Evolutionary conservation across 345 rosid genomes (phyloP), one percentile per base, ranked within the genome.

Genomic region (Boechera stricta): DNA sequence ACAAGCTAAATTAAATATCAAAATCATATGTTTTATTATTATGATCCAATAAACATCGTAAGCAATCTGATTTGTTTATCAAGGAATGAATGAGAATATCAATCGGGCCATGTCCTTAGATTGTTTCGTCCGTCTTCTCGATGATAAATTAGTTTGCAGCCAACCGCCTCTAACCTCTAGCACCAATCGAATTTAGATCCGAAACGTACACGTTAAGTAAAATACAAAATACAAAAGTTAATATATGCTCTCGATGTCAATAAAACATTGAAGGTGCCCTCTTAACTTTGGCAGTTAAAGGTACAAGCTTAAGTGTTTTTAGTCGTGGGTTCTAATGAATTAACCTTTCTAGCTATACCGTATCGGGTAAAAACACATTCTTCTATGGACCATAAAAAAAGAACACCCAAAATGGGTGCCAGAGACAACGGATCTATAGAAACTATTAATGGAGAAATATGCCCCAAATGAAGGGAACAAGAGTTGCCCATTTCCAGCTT

Each of bases 401-500:
- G 18, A 3, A 6, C 53, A 64, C 29, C 38, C 36, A n/a, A 54
- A 65, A 35, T 56, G 67, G 16, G 67, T 39, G 74, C 62, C 28
- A 39, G 35, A 51, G 79, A 76, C 79, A 76, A 51, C 63, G 62
- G 74, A 59, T 68, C 62, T 52, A n/a, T 49, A 28, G 49, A 61
- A 15, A 61, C 63, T 60, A 6, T 60, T 69, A 18, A 76, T 41
- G 63, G 32, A 76, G 7, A 76, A 3, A 69, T 69, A 42, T 69
- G 57, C 57, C 70, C 35, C 32, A 10, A 32, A 6, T 2, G 28
- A 39, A 69, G 80, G 79, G 80, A 76, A 69, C 80, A 76, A 51
- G 21, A 69, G 29, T 69, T 61, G 49, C 80, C 57, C 64, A 69
- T 74, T 76, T 76, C 69, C 71, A 77, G 59, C 71, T 35, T 76